These are phyloP conservation scores for Phlebiopsis gigantea DNA, from an alignment of 768 basidiomycete genomes.

Conservation along the genomic window DNA sequence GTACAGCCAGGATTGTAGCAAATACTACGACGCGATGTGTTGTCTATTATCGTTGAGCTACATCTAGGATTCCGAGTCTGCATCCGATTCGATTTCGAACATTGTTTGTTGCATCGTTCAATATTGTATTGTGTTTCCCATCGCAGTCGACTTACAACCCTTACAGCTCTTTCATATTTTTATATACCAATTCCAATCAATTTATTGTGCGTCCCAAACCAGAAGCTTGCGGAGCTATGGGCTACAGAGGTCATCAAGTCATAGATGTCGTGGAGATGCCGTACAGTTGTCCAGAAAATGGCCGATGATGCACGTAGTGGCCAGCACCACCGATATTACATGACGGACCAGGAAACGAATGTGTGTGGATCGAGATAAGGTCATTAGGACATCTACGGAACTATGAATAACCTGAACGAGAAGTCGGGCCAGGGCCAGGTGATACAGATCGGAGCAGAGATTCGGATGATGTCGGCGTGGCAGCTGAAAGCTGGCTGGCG, in stretches of 20 bases:
- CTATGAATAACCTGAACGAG: background rate
- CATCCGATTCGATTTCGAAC: background rate
- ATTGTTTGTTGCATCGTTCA: background rate
- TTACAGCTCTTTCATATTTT: background rate
- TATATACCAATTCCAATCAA: too few relatives aligned
- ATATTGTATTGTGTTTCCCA: background rate
- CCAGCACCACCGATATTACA: background rate
- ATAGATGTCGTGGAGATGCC: background rate
- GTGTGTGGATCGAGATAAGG: background rate
- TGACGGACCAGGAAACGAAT: background rate
- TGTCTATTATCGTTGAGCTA: background rate
- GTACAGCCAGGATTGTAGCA: background rate
- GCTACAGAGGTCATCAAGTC: background rate
- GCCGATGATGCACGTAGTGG: background rate
- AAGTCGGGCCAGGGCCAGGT: background rate
- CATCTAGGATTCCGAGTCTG: background rate
- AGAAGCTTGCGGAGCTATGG: background rate
- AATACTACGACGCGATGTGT: background rate
- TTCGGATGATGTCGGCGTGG: background rate
- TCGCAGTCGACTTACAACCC: background rate
- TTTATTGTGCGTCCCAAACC: too few relatives aligned
- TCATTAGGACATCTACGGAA: background rate
- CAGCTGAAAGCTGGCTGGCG: too few relatives aligned
- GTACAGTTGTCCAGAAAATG: background rate
- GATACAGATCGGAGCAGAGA: background rate